Conservation (phyloP, 495 filamentous ascomycete species). For the Podospora pseudopauciseta region DNA sequence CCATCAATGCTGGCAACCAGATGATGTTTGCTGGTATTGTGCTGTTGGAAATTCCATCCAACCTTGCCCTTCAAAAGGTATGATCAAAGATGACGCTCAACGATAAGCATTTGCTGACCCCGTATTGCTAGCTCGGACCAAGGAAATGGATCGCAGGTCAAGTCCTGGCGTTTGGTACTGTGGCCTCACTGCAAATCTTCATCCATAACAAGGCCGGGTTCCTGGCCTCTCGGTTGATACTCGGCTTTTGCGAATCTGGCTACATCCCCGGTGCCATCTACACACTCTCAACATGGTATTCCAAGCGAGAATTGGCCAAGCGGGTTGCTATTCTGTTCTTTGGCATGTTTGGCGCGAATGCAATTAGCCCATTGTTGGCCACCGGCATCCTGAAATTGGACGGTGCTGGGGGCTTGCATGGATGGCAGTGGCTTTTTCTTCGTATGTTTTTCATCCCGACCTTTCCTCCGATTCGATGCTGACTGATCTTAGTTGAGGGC, state of each 20-base stretch:
- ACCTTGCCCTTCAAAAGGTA: constrained; percentile 43
- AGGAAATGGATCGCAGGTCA: constrained; percentile 50
- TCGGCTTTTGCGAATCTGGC: constrained; percentile 43
- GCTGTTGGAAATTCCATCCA: constrained; percentile 50
- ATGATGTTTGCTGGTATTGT: constrained; percentile 51
- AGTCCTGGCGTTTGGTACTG: constrained; percentile 48
- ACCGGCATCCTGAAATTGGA: constrained; percentile 46
- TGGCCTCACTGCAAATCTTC: constrained; percentile 52
- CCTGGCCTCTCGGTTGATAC: constrained; percentile 37
- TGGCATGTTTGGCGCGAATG: constrained; percentile 36
- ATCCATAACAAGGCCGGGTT: constrained; percentile 34
- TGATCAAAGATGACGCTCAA: not conserved
- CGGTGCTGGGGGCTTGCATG: constrained; percentile 39
- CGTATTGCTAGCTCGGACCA: constrained; percentile 37
- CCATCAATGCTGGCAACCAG: constrained; percentile 52
- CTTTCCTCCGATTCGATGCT: not conserved
- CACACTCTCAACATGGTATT: constrained; percentile 30
- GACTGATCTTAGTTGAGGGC: constrained; percentile 42
- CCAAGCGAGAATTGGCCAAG: constrained; percentile 29
- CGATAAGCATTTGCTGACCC: not conserved
- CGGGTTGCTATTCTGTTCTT: constrained; percentile 52
- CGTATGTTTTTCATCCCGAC: constrained; percentile 26
- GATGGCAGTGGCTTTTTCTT: constrained; percentile 57
- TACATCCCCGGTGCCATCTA: constrained; percentile 33
- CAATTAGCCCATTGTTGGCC: constrained; percentile 48